phyloP scores from a whole-genome alignment of 495 filamentous ascomycete genomes.

The Hypomontagnella submonticulosa region DNA sequence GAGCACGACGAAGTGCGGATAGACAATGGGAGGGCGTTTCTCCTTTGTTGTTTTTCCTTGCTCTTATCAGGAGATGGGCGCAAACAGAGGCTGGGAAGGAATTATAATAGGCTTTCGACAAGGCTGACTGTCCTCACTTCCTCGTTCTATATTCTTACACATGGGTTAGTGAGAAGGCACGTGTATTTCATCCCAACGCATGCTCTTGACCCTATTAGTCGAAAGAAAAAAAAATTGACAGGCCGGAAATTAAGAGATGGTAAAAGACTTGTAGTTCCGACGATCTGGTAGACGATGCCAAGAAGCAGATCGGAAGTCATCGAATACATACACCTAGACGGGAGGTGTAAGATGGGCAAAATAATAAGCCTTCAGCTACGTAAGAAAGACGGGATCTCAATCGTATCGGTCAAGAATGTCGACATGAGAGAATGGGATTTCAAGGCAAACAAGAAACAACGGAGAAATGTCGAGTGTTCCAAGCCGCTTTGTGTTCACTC shows the following conservation, averaged over 20 bases:
- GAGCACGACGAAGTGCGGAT: conserved; percentile 35
- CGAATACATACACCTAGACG: neutral
- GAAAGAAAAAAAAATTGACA: no score
- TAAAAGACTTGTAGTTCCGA: conserved; percentile 9
- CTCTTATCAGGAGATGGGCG: conserved; percentile 8
- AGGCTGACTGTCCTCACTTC: conserved; percentile 5
- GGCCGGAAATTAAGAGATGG: conserved; percentile 6
- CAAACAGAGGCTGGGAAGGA: conserved; percentile 25
- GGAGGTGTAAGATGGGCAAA: conserved; percentile 6
- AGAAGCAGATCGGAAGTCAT: conserved; percentile 1
- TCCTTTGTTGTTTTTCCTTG: conserved; percentile 12
- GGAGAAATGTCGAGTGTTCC: no score
- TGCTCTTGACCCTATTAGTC: neutral
- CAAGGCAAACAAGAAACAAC: no score
- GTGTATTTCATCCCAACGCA: neutral
- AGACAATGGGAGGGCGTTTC: conserved; percentile 28
- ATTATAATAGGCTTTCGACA: conserved; percentile 13
- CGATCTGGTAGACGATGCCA: neutral
- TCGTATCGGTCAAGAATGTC: conserved; percentile 22
- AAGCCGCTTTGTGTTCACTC: neutral
- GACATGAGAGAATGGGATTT: no score
- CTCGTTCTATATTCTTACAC: neutral
- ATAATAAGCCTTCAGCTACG: neutral
- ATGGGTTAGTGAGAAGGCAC: conserved; percentile 1
- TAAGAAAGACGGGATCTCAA: conserved; percentile 15